Conservation (phyloP, 176 grass and related monocot species). For the Oryza glumipatula region DNA sequence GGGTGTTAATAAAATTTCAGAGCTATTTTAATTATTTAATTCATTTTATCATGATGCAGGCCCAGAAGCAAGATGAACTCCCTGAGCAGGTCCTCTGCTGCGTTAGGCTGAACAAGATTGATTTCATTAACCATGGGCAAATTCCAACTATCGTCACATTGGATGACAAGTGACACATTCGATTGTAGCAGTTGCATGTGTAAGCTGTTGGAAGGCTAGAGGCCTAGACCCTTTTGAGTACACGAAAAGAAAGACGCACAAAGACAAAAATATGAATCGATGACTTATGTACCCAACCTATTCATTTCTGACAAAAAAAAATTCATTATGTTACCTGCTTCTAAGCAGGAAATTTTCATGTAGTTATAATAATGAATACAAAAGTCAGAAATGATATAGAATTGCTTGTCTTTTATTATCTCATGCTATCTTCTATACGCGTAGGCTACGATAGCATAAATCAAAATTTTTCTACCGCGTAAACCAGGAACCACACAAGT, state of each 20-base stretch:
- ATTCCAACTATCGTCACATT: slow-evolving; percentile 71
- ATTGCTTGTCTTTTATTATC: too few relatives aligned
- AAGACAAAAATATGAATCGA: neutral
- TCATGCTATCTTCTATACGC: too few relatives aligned
- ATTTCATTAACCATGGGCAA: slow-evolving; percentile 79
- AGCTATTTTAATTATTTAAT: neutral
- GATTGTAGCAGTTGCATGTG: slow-evolving; percentile 13
- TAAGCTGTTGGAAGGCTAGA: slow-evolving; percentile 27
- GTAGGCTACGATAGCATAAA: too few relatives aligned
- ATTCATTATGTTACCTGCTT: neutral
- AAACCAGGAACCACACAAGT: too few relatives aligned
- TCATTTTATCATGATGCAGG: slow-evolving; percentile 42
- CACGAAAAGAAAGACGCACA: neutral
- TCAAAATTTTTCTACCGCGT: too few relatives aligned
- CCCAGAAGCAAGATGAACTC: slow-evolving; percentile 90
- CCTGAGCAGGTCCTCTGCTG: slow-evolving; percentile 94
- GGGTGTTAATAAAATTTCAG: neutral
- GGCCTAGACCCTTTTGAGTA: slow-evolving; percentile 12
- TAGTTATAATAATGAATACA: slow-evolving; percentile 38
- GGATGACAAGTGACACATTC: slow-evolving; percentile 57
- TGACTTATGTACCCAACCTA: slow-evolving; percentile 17
- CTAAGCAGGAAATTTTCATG: slow-evolving; percentile 9
- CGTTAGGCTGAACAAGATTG: slow-evolving; percentile 90
- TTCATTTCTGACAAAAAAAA: slow-evolving; percentile 34
- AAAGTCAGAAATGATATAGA: slow-evolving; percentile 1